Evolutionary conservation across 2,329 filamentous ascomycete genomes (phyloP), one percentile per base, ranked within the genome.

Genomic region (Myriangium duriaei): DNA sequence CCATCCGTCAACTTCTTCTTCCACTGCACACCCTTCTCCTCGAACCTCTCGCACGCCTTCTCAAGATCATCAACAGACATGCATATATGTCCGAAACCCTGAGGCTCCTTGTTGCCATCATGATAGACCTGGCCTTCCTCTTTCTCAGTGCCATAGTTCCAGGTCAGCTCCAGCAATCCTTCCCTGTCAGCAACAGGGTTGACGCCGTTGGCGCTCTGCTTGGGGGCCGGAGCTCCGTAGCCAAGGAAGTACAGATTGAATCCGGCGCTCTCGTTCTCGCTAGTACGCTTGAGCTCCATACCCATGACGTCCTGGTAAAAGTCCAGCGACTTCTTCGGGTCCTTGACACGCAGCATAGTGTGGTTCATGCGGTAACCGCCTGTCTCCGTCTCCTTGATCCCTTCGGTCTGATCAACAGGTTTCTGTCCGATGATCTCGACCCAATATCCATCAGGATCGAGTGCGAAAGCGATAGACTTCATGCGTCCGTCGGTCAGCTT

Each of bases 1-100:
- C 88, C 88, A 46, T 96, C 88, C 2, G 84, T 93, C 44, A 96
- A 69, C 47, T 83, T 72, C 76, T 96, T 96, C 76, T 94, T 94
- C 84, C 86, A 98, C 60, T 72, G 78, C 39, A 88, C 81, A 4
- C 79, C 74, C 54, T 83, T 65, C 39, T 76, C 74, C 57, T 96
- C 91, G 49, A 96, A 87, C 11, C 87, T 74, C 54, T 78, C 64
- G 62, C 88, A 95, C 7, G 91, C 87, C 5, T 81, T 80, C 37
- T 91, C 78, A n/a, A 96, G 56, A 55, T 93, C 76, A 54, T 96
- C 88, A 10, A 95, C 87, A 1, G 79, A 71, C 37, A 96, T 65
- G 54, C 85, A 92, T 44, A 95, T 86, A 54, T 95, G 87, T 0
- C 88, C 87, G 48, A 95, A 96, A 1, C 91, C 91, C 58, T 95